Evolutionary conservation across 106 monocot genomes (phyloP).

Genomic region (Dioscorea alata): DNA sequence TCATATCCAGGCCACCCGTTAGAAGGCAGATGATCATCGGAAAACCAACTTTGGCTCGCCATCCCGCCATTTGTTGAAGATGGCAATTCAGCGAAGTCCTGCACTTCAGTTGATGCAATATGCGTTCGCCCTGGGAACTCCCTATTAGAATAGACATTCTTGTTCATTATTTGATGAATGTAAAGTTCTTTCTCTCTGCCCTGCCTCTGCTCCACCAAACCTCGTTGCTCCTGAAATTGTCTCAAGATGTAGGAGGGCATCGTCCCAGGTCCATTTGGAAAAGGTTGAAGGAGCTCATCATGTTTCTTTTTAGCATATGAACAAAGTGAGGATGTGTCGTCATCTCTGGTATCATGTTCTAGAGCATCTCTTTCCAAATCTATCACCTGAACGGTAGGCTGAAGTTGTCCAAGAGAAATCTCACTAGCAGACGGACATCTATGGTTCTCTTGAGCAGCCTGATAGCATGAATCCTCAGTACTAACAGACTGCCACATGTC

Average conservation of each 20-base stretch:
- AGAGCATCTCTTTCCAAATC: slow-evolving; percentile 21
- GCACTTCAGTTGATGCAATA: slow-evolving; percentile 6
- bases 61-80: slow-evolving; percentile 20
- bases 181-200: slow-evolving; percentile 16
- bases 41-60: slow-evolving; percentile 29
- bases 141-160: slow-evolving; percentile 12
- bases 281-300: slow-evolving; percentile 9
- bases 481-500: slow-evolving; percentile 23
- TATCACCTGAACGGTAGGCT: slow-evolving; percentile 8
- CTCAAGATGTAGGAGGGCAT: slow-evolving; percentile 16
- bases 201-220: slow-evolving; percentile 17
- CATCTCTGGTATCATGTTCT: slow-evolving; percentile 11
- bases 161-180: slow-evolving; percentile 13
- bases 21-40: slow-evolving; percentile 17
- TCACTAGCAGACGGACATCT: slow-evolving; percentile 11
- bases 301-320: slow-evolving; percentile 18
- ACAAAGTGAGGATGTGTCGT: slow-evolving; percentile 12
- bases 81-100: slow-evolving; percentile 1
- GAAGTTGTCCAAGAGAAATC: slow-evolving; percentile 17
- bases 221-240: slow-evolving; percentile 27
- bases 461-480: slow-evolving; percentile 10
- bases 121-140: slow-evolving; percentile 20
- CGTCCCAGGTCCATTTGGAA: slow-evolving; percentile 14
- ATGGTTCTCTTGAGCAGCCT: slow-evolving; percentile 3
- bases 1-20: slow-evolving; percentile 14